These are phyloP conservation scores for Butyriboletus loyo DNA, from an alignment of 768 basidiomycete species.

Conservation along the genomic window DNA sequence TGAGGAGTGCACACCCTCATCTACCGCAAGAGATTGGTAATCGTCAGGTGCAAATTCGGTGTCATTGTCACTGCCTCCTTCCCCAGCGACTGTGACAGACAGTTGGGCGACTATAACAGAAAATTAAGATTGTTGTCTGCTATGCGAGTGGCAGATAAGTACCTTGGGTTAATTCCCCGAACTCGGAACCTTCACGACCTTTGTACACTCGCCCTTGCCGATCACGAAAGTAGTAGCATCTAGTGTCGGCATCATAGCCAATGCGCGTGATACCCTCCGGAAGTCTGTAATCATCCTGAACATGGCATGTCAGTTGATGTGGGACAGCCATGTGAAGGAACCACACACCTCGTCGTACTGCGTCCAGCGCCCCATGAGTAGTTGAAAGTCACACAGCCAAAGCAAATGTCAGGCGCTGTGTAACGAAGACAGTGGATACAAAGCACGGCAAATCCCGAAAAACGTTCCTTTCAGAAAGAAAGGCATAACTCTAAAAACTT, in stretches of 20 bases:
- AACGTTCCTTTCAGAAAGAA: background rate
- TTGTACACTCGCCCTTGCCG: constrained; percentile 51
- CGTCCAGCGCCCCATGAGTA: constrained; percentile 37
- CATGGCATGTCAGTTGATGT: background rate
- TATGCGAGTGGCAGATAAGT: constrained; percentile 1
- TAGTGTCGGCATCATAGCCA: constrained; percentile 73
- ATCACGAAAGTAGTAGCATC: constrained; percentile 64
- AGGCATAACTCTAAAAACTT: background rate
- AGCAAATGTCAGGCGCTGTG: constrained; percentile 5
- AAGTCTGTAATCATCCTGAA: constrained; percentile 50
- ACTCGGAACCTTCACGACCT: constrained; percentile 59
- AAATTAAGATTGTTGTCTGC: background rate
- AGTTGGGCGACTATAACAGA: constrained; percentile 28
- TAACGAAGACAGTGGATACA: background rate
- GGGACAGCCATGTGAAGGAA: background rate
- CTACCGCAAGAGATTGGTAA: constrained; percentile 51
- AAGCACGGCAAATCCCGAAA: constrained; percentile 23
- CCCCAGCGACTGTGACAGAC: constrained; percentile 23
- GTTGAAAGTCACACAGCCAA: constrained; percentile 17
- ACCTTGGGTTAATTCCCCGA: constrained; percentile 49
- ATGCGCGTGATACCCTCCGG: constrained; percentile 58
- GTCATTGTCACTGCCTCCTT: constrained; percentile 39
- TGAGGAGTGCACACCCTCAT: constrained; percentile 34
- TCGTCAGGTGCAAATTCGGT: constrained; percentile 61
- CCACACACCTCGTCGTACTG: constrained; percentile 32